These are phyloP conservation scores for Lyophyllum shimeji DNA, from an alignment of 768 basidiomycete genomes.

Conservation along the genomic window DNA sequence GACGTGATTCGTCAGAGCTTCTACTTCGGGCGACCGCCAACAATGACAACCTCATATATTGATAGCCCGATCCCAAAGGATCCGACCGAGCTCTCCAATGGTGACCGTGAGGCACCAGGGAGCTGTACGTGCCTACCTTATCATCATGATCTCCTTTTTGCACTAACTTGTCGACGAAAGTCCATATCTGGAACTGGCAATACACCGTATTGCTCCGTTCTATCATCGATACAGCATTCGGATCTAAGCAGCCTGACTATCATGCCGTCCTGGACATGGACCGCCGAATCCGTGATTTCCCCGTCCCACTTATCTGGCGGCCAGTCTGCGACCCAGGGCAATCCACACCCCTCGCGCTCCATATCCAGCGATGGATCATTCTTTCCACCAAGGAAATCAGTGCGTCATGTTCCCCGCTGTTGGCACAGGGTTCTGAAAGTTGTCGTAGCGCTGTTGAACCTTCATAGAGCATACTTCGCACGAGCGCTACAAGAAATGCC, in stretches of 20 bases:
- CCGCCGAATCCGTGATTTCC: slow-evolving; percentile 59
- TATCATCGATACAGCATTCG: slow-evolving; percentile 51
- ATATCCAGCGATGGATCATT: slow-evolving; percentile 44
- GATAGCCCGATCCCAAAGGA: slow-evolving; percentile 58
- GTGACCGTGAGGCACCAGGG: slow-evolving; percentile 34
- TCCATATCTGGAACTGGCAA: slow-evolving; percentile 54
- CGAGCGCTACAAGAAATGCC: slow-evolving; percentile 64
- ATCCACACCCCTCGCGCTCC: slow-evolving; percentile 20
- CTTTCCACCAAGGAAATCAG: slow-evolving; percentile 51
- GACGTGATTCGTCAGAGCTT: slow-evolving; percentile 46
- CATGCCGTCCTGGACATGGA: slow-evolving; percentile 55
- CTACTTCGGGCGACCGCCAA: slow-evolving; percentile 58
- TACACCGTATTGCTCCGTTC: slow-evolving; percentile 53
- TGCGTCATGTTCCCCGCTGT: slow-evolving; percentile 19
- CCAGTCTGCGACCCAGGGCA: slow-evolving; percentile 27
- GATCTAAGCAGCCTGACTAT: slow-evolving; percentile 52
- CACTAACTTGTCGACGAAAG: slow-evolving; percentile 31
- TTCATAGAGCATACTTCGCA: slow-evolving; percentile 69
- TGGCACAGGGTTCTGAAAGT: not conserved
- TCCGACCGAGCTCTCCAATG: slow-evolving; percentile 29
- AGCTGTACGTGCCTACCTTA: slow-evolving; percentile 36
- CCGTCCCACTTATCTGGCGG: slow-evolving; percentile 47
- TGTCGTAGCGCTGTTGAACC: slow-evolving; percentile 52
- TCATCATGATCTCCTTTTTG: not conserved
- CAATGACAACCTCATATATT: slow-evolving; percentile 48